phyloP scores from a whole-genome alignment of 2,329 filamentous ascomycete species.

The Aureobasidium musti region DNA sequence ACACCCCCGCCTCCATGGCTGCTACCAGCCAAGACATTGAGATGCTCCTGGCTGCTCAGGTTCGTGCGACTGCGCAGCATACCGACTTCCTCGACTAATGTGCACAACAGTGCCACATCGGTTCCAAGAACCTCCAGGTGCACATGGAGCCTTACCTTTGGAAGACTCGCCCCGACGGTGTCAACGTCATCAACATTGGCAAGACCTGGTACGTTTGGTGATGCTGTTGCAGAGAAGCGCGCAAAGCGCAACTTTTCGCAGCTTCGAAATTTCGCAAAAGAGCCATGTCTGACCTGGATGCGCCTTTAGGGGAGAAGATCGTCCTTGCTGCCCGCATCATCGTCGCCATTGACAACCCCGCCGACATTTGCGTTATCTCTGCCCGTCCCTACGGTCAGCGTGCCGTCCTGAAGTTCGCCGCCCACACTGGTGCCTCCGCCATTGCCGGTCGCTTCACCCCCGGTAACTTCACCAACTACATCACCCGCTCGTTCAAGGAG shows the following conservation, averaged over 20 bases:
- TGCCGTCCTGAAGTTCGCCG: slow-evolving; percentile 99
- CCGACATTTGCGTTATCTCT: slow-evolving; percentile 98
- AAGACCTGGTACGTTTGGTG: slow-evolving; percentile 85
- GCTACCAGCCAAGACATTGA: slow-evolving; percentile 98
- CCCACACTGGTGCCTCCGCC: slow-evolving; percentile 95
- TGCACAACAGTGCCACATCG: slow-evolving; percentile 70
- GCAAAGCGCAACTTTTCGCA: slow-evolving; percentile 10
- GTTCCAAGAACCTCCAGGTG: slow-evolving; percentile 98
- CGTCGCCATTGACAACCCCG: slow-evolving; percentile 98
- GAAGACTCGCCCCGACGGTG: slow-evolving; percentile 98
- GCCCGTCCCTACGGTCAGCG: slow-evolving; percentile 99
- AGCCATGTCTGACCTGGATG: slow-evolving; percentile 5
- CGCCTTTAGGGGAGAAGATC: slow-evolving; percentile 92
- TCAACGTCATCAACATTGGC: slow-evolving; percentile 99
- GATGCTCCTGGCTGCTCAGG: slow-evolving; percentile 86
- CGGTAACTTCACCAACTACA: slow-evolving; percentile 99
- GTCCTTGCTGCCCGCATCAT: slow-evolving; percentile 98
- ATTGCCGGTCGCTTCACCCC: slow-evolving; percentile 99
- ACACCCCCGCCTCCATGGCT: slow-evolving; percentile 94
- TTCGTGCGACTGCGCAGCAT: slow-evolving; percentile 24
- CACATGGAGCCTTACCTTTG: slow-evolving; percentile 99
- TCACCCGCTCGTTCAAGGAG: slow-evolving; percentile 99
- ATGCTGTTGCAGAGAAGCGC: background rate
- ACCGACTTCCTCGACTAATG: slow-evolving; percentile 50
- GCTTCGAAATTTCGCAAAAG: slow-evolving; percentile 20